Evolutionary conservation across 805 yeast genomes (phyloP).

Genomic region (Kluyveromyces starmeri): DNA sequence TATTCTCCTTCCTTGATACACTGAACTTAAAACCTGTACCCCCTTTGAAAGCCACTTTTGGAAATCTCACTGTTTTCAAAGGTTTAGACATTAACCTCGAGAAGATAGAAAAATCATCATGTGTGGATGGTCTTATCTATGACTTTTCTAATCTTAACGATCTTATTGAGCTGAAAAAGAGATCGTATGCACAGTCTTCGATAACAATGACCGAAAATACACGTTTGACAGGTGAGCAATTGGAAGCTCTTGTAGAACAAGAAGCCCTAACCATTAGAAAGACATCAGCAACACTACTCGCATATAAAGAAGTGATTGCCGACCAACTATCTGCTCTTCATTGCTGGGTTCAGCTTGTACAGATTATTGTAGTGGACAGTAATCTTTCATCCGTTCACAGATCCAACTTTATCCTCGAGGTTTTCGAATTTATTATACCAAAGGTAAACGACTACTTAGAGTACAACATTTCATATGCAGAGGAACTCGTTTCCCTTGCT

Average conservation of each 20-base stretch:
- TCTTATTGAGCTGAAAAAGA: conserved; percentile 24
- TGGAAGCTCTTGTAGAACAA: conserved; percentile 9
- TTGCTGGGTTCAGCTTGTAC: conserved; percentile 77
- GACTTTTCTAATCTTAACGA: conserved; percentile 36
- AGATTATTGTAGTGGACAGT: conserved; percentile 60
- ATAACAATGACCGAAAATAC: conserved; percentile 11
- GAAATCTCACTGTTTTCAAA: conserved; percentile 23
- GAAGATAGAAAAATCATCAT: conserved; percentile 28
- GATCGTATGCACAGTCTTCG: conserved; percentile 6
- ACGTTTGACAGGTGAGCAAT: conserved; percentile 17
- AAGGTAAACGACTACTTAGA: conserved; percentile 69
- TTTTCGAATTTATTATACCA: conserved; percentile 68
- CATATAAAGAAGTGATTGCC: conserved; percentile 39
- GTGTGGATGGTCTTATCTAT: conserved; percentile 29
- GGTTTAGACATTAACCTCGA: conserved; percentile 35
- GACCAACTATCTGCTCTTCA: conserved; percentile 57
- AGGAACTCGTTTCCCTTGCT: conserved; percentile 67
- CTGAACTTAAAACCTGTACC: conserved; percentile 47
- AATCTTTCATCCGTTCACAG: conserved; percentile 37
- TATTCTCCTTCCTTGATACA: conserved; percentile 62
- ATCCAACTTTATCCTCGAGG: conserved; percentile 60
- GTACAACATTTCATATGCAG: conserved; percentile 55
- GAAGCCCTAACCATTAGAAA: conserved; percentile 23
- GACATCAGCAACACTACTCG: conserved; percentile 37
- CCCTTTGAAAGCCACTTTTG: conserved; percentile 17